Percentiles rank a stretch among this genome's conserved stretches.
These are phyloP conservation scores for Pholiota adiposa DNA, from an alignment of 1,284 basidiomycete species.

Conservation along the genomic window DNA sequence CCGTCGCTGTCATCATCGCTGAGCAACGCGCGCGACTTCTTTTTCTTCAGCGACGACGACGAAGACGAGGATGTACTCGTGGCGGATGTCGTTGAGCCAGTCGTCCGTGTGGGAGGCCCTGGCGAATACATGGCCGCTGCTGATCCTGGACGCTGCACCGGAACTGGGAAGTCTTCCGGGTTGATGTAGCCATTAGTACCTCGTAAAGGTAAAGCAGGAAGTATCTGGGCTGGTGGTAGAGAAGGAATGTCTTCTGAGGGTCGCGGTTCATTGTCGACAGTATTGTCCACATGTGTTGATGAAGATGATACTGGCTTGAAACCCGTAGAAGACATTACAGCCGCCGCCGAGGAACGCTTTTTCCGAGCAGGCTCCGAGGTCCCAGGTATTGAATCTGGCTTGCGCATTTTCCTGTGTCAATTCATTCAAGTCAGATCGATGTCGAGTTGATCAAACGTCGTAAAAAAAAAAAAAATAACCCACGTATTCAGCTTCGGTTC, in stretches of 20 bases:
- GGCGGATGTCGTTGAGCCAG: slow-evolving; percentile 27
- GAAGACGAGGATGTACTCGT: slow-evolving; percentile 28
- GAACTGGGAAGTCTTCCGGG: slow-evolving; percentile 39
- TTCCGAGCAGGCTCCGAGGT: slow-evolving; percentile 35
- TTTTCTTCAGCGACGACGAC: slow-evolving; percentile 43
- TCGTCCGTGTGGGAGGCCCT: slow-evolving; percentile 29
- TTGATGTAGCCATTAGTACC: slow-evolving; percentile 31
- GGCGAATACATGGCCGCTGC: slow-evolving; percentile 35
- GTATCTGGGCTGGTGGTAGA: slow-evolving; percentile 2
- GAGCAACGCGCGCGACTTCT: slow-evolving; percentile 53
- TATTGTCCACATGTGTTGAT: slow-evolving; percentile 23
- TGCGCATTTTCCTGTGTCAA: slow-evolving; percentile 82
- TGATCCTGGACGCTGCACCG: slow-evolving; percentile 35
- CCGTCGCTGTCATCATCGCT: slow-evolving; percentile 62
- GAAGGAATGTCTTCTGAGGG: slow-evolving; percentile 24
- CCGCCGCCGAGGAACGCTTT: slow-evolving; percentile 43
- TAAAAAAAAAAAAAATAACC: slow-evolving; percentile 2
- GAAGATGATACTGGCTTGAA: slow-evolving; percentile 25
- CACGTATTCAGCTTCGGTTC: slow-evolving; percentile 91
- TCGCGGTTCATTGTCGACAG: slow-evolving; percentile 35
- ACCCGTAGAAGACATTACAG: slow-evolving; percentile 27
- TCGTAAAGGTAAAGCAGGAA: slow-evolving; percentile 26
- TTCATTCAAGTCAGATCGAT: background rate
- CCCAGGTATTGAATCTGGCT: slow-evolving; percentile 65
- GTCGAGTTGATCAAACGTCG: background rate